Evolutionary conservation across 108 stramenopile species (phyloP).

Genomic region (Seminavis robusta): DNA sequence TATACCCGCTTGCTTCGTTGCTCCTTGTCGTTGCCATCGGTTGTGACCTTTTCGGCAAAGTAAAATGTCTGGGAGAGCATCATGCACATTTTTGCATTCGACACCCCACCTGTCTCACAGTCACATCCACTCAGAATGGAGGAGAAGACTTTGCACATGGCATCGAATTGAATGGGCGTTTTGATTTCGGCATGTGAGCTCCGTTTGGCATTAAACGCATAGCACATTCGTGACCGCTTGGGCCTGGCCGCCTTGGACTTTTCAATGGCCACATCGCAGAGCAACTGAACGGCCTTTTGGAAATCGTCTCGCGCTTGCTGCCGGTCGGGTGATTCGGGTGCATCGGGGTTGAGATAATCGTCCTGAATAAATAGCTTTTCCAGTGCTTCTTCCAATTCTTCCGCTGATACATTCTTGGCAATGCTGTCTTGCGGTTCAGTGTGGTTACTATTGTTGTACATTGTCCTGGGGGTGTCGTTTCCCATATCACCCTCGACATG

Average conservation of each 20-base stretch:
- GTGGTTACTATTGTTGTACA: background rate
- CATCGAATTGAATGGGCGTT: conserved; percentile 41
- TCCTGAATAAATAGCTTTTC: conserved; percentile 18
- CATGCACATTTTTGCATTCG: conserved; percentile 73
- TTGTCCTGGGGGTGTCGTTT: conserved; percentile 1
- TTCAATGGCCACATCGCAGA: conserved; percentile 35
- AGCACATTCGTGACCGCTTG: conserved; percentile 49
- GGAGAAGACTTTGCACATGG: conserved; percentile 50
- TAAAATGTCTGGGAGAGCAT: conserved; percentile 70
- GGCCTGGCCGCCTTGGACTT: conserved; percentile 23
- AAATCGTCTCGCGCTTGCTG: conserved; percentile 10
- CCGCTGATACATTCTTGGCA: conserved; percentile 7
- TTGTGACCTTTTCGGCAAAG: conserved; percentile 4
- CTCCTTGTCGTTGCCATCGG: conserved; percentile 10
- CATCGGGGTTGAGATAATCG: background rate
- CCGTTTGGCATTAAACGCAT: conserved; percentile 65
- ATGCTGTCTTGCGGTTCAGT: conserved; percentile 21
- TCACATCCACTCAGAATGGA: conserved; percentile 64
- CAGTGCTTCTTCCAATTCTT: conserved; percentile 31
- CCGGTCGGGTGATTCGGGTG: background rate
- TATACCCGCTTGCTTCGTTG: conserved; percentile 30
- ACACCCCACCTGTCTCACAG: conserved; percentile 39
- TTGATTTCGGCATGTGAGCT: conserved; percentile 36
- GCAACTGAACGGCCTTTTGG: conserved; percentile 11
- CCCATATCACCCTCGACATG: conserved; percentile 38